phyloP scores from a whole-genome alignment of 2,329 filamentous ascomycete species.

The Aspergillus novofumigatus region DNA sequence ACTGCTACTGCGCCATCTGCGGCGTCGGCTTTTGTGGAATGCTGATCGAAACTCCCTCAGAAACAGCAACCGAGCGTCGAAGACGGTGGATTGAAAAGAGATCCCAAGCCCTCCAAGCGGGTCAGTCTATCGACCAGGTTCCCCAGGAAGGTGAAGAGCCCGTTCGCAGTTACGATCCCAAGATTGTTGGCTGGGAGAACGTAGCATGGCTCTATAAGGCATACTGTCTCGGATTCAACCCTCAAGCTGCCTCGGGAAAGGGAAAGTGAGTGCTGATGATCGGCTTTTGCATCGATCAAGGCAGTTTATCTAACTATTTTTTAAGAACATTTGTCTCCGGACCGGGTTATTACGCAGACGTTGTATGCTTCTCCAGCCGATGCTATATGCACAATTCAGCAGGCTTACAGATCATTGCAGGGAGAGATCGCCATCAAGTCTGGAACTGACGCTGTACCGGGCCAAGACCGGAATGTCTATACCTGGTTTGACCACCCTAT shows the following conservation, averaged over 20 bases:
- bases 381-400: too few species aligned
- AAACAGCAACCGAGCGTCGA: constrained; percentile 14
- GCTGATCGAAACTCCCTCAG: constrained; percentile 17
- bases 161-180: constrained; percentile 19
- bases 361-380: constrained; percentile 4
- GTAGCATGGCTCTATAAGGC: constrained; percentile 18
- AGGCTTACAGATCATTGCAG: constrained; percentile 6
- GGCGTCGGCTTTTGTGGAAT: constrained; percentile 19
- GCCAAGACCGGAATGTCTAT: constrained; percentile 7
- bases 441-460: not conserved
- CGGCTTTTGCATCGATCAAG: not conserved
- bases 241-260: constrained; percentile 3
- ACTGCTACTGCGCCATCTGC: constrained; percentile 21
- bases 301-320: not conserved
- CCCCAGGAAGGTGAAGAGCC: constrained; percentile 8
- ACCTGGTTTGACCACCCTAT: constrained; percentile 11
- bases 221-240: constrained; percentile 13
- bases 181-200: constrained; percentile 12
- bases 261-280: constrained; percentile 8
- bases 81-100: constrained; percentile 16
- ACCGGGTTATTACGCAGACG: constrained; percentile 19
- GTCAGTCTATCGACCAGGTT: constrained; percentile 2
- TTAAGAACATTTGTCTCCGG: constrained; percentile 16
- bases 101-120: constrained; percentile 9
- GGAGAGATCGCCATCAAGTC: constrained; percentile 18